Percentiles rank a stretch among this genome's conserved stretches.
These are phyloP conservation scores for Torulaspora quercuum DNA, from an alignment of 805 yeast genomes.

Conservation along the genomic window DNA sequence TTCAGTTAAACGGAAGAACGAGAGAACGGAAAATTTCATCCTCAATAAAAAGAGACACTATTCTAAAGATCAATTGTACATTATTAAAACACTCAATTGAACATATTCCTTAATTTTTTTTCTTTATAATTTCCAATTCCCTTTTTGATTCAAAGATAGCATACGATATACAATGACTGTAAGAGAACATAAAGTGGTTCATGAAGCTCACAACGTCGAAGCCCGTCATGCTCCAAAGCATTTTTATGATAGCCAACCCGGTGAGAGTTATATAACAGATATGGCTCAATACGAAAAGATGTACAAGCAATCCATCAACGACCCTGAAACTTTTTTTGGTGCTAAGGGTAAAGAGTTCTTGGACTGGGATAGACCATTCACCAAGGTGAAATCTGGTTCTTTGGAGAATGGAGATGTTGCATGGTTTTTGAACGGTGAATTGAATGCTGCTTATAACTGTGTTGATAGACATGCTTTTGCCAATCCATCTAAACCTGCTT, in stretches of 20 bases:
- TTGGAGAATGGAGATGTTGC: constrained; percentile 76
- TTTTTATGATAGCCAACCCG: constrained; percentile 41
- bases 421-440: constrained; percentile 91
- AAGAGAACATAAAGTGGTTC: constrained; percentile 39
- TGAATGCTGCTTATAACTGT: constrained; percentile 90
- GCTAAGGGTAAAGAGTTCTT: constrained; percentile 68
- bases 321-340: constrained; percentile 83
- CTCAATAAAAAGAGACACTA: too few relatives aligned
- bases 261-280: constrained; percentile 48
- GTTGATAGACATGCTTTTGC: constrained; percentile 93
- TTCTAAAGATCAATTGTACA: too few relatives aligned
- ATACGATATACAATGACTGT: constrained; percentile 18
- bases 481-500: constrained; percentile 79
- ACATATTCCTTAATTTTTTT: constrained; percentile 4
- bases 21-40: too few relatives aligned
- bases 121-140: not conserved
- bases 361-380: constrained; percentile 73
- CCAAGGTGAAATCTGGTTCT: constrained; percentile 49
- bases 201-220: constrained; percentile 40
- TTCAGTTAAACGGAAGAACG: too few relatives aligned
- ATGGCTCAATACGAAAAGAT: constrained; percentile 67
- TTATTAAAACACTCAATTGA: constrained; percentile 3
- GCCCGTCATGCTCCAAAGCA: constrained; percentile 39
- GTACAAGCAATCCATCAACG: constrained; percentile 73
- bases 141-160: not conserved